Conservation (phyloP, 2,329 filamentous ascomycete species). For the Helotiales sp. region DNA sequence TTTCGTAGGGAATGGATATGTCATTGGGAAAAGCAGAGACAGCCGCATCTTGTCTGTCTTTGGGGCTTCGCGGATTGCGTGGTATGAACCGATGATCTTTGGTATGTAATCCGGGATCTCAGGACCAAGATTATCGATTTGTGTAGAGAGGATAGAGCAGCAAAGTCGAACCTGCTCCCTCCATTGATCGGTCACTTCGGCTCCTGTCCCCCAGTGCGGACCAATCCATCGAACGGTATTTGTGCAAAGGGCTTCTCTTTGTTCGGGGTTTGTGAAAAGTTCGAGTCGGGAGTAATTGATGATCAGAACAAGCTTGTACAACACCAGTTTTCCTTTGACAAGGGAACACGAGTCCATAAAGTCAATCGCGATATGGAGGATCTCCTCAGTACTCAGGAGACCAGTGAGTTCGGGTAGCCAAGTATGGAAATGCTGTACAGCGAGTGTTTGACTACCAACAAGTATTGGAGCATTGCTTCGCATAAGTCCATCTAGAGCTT, state of each 20-base stretch:
- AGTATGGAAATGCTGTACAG: slow-evolving; percentile 94
- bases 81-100: slow-evolving; percentile 88
- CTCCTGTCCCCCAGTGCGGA: slow-evolving; percentile 86
- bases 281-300: slow-evolving; percentile 86
- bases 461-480: slow-evolving; percentile 81
- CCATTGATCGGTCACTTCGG: slow-evolving; percentile 81
- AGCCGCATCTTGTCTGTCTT: slow-evolving; percentile 66
- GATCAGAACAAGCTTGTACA: slow-evolving; percentile 92
- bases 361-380: slow-evolving; percentile 87
- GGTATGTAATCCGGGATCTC: slow-evolving; percentile 89
- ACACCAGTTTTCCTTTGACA: slow-evolving; percentile 86
- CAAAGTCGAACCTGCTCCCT: slow-evolving; percentile 91
- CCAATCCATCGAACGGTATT: slow-evolving; percentile 91
- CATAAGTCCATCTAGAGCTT: slow-evolving; percentile 88
- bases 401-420: slow-evolving; percentile 92
- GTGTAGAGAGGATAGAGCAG: slow-evolving; percentile 88
- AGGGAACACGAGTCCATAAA: slow-evolving; percentile 89
- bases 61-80: slow-evolving; percentile 67
- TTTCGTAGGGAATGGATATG: slow-evolving; percentile 86
- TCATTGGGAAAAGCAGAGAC: slow-evolving; percentile 86
- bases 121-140: slow-evolving; percentile 76
- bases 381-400: slow-evolving; percentile 79
- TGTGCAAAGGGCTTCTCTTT: slow-evolving; percentile 72
- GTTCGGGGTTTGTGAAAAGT: slow-evolving; percentile 79
- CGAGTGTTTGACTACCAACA: slow-evolving; percentile 91